A percentile compares a stretch with the other conserved stretches of the same genome.
phyloP scores from a whole-genome alignment of 2,329 filamentous ascomycete species.

The Stagonosporopsis tanaceti region DNA sequence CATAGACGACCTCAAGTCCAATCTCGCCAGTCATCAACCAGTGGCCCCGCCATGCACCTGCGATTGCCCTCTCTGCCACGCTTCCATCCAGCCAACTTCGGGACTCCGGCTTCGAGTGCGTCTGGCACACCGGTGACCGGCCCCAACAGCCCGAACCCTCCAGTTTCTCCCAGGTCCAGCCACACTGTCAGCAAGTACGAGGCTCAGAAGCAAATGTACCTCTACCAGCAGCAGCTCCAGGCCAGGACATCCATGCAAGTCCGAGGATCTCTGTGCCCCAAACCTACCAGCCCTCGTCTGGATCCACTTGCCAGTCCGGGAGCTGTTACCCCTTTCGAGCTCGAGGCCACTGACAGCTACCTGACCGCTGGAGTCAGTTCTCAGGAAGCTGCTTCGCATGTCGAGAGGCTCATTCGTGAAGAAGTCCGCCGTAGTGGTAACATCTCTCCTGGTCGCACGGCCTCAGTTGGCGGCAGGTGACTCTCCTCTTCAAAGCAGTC shows the following conservation, averaged over 20 bases:
- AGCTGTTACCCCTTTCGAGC: constrained; percentile 61
- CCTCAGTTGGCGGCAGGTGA: constrained; percentile 45
- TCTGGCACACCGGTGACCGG: constrained; percentile 49
- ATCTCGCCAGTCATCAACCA: constrained; percentile 45
- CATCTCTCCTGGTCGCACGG: constrained; percentile 39
- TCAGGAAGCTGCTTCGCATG: constrained; percentile 50
- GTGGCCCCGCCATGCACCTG: constrained; percentile 48
- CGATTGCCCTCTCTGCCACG: constrained; percentile 59
- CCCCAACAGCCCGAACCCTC: constrained; percentile 52
- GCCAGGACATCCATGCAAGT: constrained; percentile 39
- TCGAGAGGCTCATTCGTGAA: constrained; percentile 58
- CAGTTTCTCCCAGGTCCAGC: constrained; percentile 52
- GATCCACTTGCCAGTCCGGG: constrained; percentile 60
- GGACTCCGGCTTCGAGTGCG: constrained; percentile 50
- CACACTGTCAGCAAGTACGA: constrained; percentile 55
- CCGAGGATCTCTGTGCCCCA: constrained; percentile 34
- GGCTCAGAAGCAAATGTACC: constrained; percentile 58
- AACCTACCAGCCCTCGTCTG: constrained; percentile 58
- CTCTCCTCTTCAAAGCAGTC: constrained; percentile 25
- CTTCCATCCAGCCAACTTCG: constrained; percentile 63
- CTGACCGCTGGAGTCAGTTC: constrained; percentile 54
- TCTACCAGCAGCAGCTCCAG: constrained; percentile 58
- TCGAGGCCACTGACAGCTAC: constrained; percentile 56
- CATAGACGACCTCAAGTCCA: constrained; percentile 44
- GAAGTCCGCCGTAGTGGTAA: constrained; percentile 52